Base-by-base conservation (phyloP, 2,329 filamentous ascomycete genomes). In the Xylogone sp. region DNA sequence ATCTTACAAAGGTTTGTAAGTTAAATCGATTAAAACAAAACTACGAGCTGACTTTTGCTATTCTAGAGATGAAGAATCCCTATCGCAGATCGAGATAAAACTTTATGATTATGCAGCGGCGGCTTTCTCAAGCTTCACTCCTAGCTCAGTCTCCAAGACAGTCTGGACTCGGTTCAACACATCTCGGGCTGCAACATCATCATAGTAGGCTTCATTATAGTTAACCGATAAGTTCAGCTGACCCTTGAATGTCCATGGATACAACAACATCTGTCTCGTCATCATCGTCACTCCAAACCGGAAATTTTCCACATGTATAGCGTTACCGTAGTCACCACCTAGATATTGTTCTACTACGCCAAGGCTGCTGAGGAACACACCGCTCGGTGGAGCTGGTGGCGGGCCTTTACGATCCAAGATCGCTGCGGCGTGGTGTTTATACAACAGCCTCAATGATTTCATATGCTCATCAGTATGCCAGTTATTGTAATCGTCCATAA, bases 121-220 rank as follows among this genome's bases (percentile, higher is more conserved):
- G 10, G 24, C 24, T 27, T 27, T 45, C 43, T 21, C 43, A 21
- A 45, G 43, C 24, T 45, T 24, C 42, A 45, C 43, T 20, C 43
- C 13, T 24, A 20, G 19, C 24, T 24, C 43, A 5, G 21, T 45
- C 19, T 45, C 43, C 43, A 45, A 45, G 20, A 21, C 43, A 24
- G 21, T 45, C 13, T 24, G 20, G 24, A 45, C 43, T 13, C 43
- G 13, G 20, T 45, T 45, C 43, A 45, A 24, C 19, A 45, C 43
- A 45, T 45, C 43, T 21, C 18, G 13, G 20, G 43, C 20, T 19
- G 24, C 19, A 45, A 21, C 13, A 21, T 21, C 20, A 19, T 45
- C 19, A 20, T 58, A 58, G 42, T 52, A 58, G 5, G 52, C 54
- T 8, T 54, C 47, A 45, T 58, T 58, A 44, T 56, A 58, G 34